A percentile compares a stretch with the other conserved stretches of the same genome.
Evolutionary conservation across 2,329 filamentous ascomycete species (phyloP).

Genomic region (Phaeosphaeria sp.): DNA sequence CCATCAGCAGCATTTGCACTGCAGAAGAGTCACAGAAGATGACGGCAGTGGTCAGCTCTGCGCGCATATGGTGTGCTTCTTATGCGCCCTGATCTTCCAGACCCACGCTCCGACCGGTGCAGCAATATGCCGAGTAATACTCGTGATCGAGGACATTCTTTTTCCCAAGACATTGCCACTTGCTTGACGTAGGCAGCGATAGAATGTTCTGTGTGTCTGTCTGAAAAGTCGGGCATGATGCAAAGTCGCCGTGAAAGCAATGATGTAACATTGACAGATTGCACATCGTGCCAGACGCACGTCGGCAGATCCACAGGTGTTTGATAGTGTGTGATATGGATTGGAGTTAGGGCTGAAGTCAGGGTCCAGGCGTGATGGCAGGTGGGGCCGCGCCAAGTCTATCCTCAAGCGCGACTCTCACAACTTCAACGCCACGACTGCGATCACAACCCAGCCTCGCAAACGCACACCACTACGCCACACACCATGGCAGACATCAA

Average conservation of each 20-base stretch:
- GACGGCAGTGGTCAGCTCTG: not conserved
- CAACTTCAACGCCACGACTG: not conserved
- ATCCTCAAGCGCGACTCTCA: conserved; percentile 8
- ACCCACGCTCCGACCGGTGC: not conserved
- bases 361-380: conserved; percentile 7
- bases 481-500: conserved; percentile 32
- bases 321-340: not conserved
- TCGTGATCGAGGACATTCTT: not conserved
- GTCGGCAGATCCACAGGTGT: not conserved
- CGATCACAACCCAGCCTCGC: conserved; percentile 5
- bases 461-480: conserved; percentile 2
- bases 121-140: not conserved
- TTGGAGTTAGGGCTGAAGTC: conserved; percentile 20
- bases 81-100: not conserved
- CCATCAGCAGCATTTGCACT: not conserved
- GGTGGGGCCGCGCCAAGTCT: conserved; percentile 19
- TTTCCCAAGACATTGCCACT: not conserved
- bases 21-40: not conserved
- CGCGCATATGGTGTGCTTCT: not conserved
- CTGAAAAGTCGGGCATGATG: not conserved
- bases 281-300: not conserved
- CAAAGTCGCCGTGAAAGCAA: not conserved
- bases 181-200: not conserved
- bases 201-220: no score
- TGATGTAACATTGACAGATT: not conserved